phyloP scores from a whole-genome alignment of 106 monocot genomes.

The Dendrobium catenatum region DNA sequence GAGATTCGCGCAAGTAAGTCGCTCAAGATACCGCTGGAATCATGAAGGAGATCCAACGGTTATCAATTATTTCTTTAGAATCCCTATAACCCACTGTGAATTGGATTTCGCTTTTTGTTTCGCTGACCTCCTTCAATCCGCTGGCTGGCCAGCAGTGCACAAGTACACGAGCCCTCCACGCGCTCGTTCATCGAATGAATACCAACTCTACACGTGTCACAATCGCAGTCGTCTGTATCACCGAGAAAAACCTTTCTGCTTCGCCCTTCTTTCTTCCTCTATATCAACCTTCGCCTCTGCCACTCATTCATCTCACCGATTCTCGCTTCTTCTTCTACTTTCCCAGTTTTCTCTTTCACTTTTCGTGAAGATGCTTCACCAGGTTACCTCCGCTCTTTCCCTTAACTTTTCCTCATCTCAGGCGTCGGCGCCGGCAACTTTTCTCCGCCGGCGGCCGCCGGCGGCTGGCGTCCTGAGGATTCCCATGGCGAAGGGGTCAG shows the following conservation, averaged over 20 bases:
- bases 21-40: no score
- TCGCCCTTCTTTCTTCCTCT: neutral
- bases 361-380: neutral
- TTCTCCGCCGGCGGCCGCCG: neutral
- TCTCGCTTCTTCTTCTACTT: neutral
- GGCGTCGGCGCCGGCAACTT: neutral
- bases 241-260: neutral
- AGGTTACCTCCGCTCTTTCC: neutral
- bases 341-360: neutral
- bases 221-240: conserved; percentile 9
- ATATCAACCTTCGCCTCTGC: conserved; percentile 3
- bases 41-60: neutral
- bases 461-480: neutral
- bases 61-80: neutral
- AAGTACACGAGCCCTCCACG: conserved; percentile 22
- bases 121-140: neutral
- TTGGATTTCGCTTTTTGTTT: neutral
- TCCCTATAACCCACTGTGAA: neutral
- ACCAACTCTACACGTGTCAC: conserved; percentile 21
- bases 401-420: neutral
- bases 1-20: neutral
- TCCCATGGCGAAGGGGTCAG: neutral
- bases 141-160: neutral
- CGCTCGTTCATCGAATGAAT: conserved; percentile 11
- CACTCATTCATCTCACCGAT: neutral